These are phyloP conservation scores for Suhomyces terraborum DNA, from an alignment of 1,139 yeast genomes.

Conservation along the genomic window DNA sequence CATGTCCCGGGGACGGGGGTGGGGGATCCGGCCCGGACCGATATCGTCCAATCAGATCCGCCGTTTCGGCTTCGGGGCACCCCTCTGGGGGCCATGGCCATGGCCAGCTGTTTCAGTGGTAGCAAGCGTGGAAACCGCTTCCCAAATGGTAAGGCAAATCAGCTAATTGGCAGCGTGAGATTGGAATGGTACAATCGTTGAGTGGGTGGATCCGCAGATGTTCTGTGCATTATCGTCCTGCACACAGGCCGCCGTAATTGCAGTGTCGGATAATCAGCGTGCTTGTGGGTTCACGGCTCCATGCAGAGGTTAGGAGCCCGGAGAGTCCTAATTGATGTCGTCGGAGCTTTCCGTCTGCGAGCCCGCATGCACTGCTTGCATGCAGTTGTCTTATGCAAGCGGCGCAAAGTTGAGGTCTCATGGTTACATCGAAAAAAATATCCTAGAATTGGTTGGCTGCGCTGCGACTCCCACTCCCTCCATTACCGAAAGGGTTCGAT, in stretches of 20 bases:
- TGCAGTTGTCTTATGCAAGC: slow-evolving; percentile 2
- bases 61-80: too few relatives aligned
- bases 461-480: not conserved
- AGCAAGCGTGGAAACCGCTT: too few relatives aligned
- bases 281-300: not conserved
- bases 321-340: too few relatives aligned
- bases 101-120: too few relatives aligned
- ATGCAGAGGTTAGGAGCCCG: not conserved
- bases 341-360: not conserved
- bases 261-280: not conserved
- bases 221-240: slow-evolving; percentile 6
- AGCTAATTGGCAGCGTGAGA: not conserved
- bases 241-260: not conserved
- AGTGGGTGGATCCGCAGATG: slow-evolving; percentile 4
- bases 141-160: not conserved
- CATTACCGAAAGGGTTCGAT: slow-evolving; percentile 2
- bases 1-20: too few relatives aligned
- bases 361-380: too few relatives aligned
- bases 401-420: not conserved
- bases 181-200: not conserved
- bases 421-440: slow-evolving; percentile 5
- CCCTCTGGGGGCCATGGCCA: too few relatives aligned
- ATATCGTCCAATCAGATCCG: too few relatives aligned
- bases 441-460: slow-evolving; percentile 5
- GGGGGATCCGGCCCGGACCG: too few relatives aligned